phyloP scores from a whole-genome alignment of 1,284 basidiomycete species.

The Ganoderma leucocontextum region DNA sequence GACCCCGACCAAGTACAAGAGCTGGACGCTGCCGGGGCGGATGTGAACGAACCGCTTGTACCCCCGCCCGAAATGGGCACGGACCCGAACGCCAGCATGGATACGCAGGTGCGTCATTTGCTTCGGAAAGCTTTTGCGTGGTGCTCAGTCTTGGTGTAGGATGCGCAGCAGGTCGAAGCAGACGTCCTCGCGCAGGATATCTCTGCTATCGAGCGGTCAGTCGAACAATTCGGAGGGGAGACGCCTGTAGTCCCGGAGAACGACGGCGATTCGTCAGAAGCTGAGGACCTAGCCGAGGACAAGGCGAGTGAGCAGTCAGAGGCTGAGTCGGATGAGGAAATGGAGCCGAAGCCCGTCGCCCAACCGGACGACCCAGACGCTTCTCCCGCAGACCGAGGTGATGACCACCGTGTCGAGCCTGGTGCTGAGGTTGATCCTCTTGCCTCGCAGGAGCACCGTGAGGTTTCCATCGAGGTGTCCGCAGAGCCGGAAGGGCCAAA shows the following conservation, averaged over 20 bases:
- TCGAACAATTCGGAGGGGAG: background rate
- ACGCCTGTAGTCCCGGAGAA: background rate
- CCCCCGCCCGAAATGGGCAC: slow-evolving; percentile 34
- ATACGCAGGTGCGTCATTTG: slow-evolving; percentile 25
- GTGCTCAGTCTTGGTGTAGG: slow-evolving; percentile 20
- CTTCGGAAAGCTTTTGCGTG: background rate
- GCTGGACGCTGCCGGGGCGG: slow-evolving; percentile 2
- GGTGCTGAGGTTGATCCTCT: slow-evolving; percentile 25
- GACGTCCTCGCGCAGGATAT: slow-evolving; percentile 7
- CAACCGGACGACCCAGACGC: background rate
- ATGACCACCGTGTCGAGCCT: slow-evolving; percentile 17
- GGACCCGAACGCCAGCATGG: slow-evolving; percentile 29
- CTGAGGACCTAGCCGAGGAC: background rate
- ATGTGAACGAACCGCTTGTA: slow-evolving; percentile 23
- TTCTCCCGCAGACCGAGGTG: slow-evolving; percentile 20
- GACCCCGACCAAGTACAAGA: slow-evolving; percentile 16
- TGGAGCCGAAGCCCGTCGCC: too few species aligned
- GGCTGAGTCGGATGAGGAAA: background rate
- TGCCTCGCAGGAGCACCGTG: slow-evolving; percentile 22
- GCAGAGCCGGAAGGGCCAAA: background rate
- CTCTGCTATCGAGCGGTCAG: slow-evolving; percentile 6
- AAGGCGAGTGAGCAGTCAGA: background rate
- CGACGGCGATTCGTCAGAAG: background rate
- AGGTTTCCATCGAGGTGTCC: slow-evolving; percentile 1
- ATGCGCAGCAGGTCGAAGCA: slow-evolving; percentile 18